Conservation (phyloP, 306 rosid genomes). For the Oemleria cerasiformis region DNA sequence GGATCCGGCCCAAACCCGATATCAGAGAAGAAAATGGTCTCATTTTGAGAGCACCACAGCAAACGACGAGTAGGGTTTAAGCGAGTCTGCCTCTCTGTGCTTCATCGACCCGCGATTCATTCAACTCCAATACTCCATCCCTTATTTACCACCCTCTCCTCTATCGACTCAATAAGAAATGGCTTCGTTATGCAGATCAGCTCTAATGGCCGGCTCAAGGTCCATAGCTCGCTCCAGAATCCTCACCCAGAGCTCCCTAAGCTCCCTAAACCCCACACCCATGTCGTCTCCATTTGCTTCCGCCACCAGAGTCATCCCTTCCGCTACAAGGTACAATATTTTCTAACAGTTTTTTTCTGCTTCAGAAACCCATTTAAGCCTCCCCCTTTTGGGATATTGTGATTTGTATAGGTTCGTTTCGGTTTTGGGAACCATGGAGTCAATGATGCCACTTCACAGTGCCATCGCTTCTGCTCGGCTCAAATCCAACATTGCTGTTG, state of each 20-base stretch:
- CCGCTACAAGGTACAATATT: slow-evolving; percentile 51
- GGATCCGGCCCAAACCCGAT: not conserved
- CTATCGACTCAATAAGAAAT: slow-evolving; percentile 23
- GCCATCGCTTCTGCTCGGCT: slow-evolving; percentile 84
- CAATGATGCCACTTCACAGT: slow-evolving; percentile 85
- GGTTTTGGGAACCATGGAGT: slow-evolving; percentile 58
- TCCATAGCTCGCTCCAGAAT: slow-evolving; percentile 51
- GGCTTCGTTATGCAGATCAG: slow-evolving; percentile 71
- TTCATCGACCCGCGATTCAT: not conserved
- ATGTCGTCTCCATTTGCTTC: slow-evolving; percentile 42
- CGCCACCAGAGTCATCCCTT: slow-evolving; percentile 35
- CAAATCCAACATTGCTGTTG: slow-evolving; percentile 69
- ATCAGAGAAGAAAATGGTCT: not conserved
- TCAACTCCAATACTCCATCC: not conserved
- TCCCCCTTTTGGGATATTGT: not conserved
- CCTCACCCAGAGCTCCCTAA: slow-evolving; percentile 36
- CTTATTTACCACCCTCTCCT: not conserved
- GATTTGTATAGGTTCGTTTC: slow-evolving; percentile 50
- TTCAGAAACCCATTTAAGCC: not conserved
- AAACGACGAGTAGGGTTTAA: slow-evolving; percentile 1
- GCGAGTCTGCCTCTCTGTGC: not conserved
- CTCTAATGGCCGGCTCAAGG: slow-evolving; percentile 50
- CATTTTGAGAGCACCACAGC: not conserved
- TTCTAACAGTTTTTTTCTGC: not conserved
- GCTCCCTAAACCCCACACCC: slow-evolving; percentile 29